Evolutionary conservation across 1,284 basidiomycete species (phyloP), one percentile per base, ranked within the genome.

Genomic region (Anthracocystis walkeri): DNA sequence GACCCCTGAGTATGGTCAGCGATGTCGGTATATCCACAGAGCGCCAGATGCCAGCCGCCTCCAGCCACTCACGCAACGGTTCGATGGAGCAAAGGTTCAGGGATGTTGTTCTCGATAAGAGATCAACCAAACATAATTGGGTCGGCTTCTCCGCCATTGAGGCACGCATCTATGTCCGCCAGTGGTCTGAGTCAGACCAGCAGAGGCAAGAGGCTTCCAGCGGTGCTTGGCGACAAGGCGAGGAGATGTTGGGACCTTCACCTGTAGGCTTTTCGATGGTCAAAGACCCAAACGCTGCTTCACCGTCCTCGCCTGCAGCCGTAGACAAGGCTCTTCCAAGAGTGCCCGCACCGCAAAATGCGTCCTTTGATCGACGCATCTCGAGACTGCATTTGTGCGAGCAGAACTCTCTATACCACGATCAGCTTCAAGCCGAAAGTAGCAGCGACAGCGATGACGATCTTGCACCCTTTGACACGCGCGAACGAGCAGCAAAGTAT

Each of bases 71-170:
- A 16, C 69, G 75, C 18, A 27, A 48, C 7, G 59, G 42, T 8
- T 77, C 75, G 10, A 31, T 74, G 31, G 70, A 77, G 50, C 66
- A 69, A 21, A 61, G 38, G 45, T 12, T 74, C 10, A 55, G 56
- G 29, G 75, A 77, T 12, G 56, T 33, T 3, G 49, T 65, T 3
- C 59, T 65, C 46, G 71, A 75, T 29, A 63, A 60, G 42, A 49
- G 50, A 18, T 61, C 71, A 18, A 65, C 46, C 50, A 77, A 75
- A 52, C 71, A 75, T 55, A 62, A 71, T 21, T 77, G 75, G 75
- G 46, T 75, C n/a, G 75, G 75, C 4, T 71, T 77, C 25, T 66
- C 63, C 21, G 54, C 33, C 42, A 44, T 77, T 25, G 57, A 75
- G n/a, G 75, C 75, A 6, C 67, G 57, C 20, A 58, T 77, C 16